A percentile compares a stretch with the other conserved stretches of the same genome.
These are phyloP conservation scores for Aeschynomene evenia DNA, from an alignment of 306 rosid genomes.

Conservation along the genomic window DNA sequence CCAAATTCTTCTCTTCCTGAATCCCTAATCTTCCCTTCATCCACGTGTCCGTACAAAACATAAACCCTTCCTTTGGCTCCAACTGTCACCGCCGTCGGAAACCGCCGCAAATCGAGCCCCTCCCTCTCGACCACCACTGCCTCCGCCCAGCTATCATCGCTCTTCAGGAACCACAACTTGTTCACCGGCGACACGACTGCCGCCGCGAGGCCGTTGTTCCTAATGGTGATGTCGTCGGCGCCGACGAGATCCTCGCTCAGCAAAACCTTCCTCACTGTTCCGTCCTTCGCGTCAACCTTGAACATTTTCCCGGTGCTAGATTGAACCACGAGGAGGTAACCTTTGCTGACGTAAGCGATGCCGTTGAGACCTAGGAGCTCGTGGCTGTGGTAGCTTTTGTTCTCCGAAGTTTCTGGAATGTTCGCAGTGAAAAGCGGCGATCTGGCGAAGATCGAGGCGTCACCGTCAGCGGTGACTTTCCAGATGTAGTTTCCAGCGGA, in stretches of 20 bases:
- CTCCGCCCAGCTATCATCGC: slow-evolving; percentile 69
- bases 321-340: slow-evolving; percentile 81
- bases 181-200: slow-evolving; percentile 49
- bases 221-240: slow-evolving; percentile 57
- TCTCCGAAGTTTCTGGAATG: slow-evolving; percentile 19
- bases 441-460: slow-evolving; percentile 57
- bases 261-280: slow-evolving; percentile 55
- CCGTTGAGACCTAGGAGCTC: slow-evolving; percentile 63
- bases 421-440: slow-evolving; percentile 39
- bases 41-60: slow-evolving; percentile 66
- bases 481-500: slow-evolving; percentile 71
- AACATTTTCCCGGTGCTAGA: slow-evolving; percentile 68
- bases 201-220: slow-evolving; percentile 49
- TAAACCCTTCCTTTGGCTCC: slow-evolving; percentile 56
- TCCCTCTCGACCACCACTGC: slow-evolving; percentile 54
- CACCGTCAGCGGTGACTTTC: slow-evolving; percentile 56
- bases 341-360: slow-evolving; percentile 67
- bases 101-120: slow-evolving; percentile 49
- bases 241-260: slow-evolving; percentile 47
- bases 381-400: neutral
- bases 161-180: slow-evolving; percentile 65
- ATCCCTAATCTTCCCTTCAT: slow-evolving; percentile 48
- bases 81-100: slow-evolving; percentile 54
- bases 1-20: slow-evolving; percentile 53
- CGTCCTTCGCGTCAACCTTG: slow-evolving; percentile 66